Percentiles rank a stretch among this genome's conserved stretches.
These are phyloP conservation scores for Nakazawaea molendinolei DNA, from an alignment of 805 yeast genomes.

Conservation along the genomic window DNA sequence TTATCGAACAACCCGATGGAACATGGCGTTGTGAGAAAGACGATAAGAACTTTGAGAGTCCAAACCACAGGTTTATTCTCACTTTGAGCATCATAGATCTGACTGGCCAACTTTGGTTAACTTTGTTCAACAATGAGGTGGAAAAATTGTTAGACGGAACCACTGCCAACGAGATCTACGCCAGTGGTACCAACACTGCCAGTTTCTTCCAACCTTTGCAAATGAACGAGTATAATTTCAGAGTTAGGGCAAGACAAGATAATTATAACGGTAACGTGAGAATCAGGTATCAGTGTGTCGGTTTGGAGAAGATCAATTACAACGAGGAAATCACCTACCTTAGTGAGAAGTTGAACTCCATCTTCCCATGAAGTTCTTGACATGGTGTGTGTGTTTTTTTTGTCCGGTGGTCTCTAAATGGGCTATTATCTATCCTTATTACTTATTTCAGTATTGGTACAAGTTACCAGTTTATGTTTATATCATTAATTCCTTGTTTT, in stretches of 20 bases:
- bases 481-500: no score
- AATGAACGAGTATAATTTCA: slow-evolving; percentile 67
- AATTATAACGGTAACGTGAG: slow-evolving; percentile 72
- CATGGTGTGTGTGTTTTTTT: slow-evolving; percentile 1
- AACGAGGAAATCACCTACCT: slow-evolving; percentile 55
- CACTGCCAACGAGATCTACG: slow-evolving; percentile 56
- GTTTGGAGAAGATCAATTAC: slow-evolving; percentile 46
- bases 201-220: slow-evolving; percentile 43
- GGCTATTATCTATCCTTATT: no score
- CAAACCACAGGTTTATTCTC: slow-evolving; percentile 74
- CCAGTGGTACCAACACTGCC: slow-evolving; percentile 26
- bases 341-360: slow-evolving; percentile 35
- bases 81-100: slow-evolving; percentile 72
- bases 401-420: no score
- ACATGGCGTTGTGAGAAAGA: slow-evolving; percentile 95
- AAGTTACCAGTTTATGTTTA: no score
- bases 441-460: no score
- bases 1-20: slow-evolving; percentile 63
- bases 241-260: slow-evolving; percentile 79
- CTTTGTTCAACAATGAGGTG: slow-evolving; percentile 84
- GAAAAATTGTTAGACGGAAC: slow-evolving; percentile 53
- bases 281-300: slow-evolving; percentile 65
- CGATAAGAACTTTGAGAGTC: slow-evolving; percentile 59
- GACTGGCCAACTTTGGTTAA: slow-evolving; percentile 80
- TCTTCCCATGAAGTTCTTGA: slow-evolving; percentile 18